Conservation (phyloP, 148 eudicot species). For the Arctostaphylos glauca region DNA sequence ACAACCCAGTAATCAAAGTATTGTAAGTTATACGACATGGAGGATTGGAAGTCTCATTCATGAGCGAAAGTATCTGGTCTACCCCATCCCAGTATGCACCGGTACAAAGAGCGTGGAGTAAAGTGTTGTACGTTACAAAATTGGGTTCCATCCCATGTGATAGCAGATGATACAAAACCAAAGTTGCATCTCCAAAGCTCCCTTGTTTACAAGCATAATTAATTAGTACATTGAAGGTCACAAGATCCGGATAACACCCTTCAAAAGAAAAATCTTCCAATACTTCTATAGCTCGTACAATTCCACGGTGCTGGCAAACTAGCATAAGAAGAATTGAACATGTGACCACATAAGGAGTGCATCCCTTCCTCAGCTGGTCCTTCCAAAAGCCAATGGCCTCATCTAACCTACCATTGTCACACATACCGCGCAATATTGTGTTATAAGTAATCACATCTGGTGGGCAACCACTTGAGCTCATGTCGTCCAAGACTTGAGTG, state of each 20-base stretch:
- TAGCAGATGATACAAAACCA: slow-evolving; percentile 45
- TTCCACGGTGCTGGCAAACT: slow-evolving; percentile 57
- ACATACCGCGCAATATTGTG: slow-evolving; percentile 59
- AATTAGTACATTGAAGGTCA: slow-evolving; percentile 64
- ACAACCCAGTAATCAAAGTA: slow-evolving; percentile 74
- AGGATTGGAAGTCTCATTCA: slow-evolving; percentile 55
- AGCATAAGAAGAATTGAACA: slow-evolving; percentile 57
- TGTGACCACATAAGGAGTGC: slow-evolving; percentile 66
- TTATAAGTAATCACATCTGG: slow-evolving; percentile 79
- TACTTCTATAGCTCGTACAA: slow-evolving; percentile 49
- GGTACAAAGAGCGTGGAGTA: slow-evolving; percentile 65
- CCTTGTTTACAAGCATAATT: slow-evolving; percentile 51
- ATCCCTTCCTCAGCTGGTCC: slow-evolving; percentile 72
- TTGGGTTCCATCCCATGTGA: slow-evolving; percentile 68
- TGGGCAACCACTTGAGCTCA: slow-evolving; percentile 77
- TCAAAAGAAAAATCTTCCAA: slow-evolving; percentile 71
- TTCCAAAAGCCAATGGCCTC: slow-evolving; percentile 76
- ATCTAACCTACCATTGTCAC: slow-evolving; percentile 41
- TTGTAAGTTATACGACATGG: slow-evolving; percentile 72
- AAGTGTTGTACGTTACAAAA: slow-evolving; percentile 64
- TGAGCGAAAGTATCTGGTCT: slow-evolving; percentile 57
- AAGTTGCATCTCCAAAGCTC: slow-evolving; percentile 41
- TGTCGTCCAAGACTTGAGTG: slow-evolving; percentile 52
- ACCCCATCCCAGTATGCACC: slow-evolving; percentile 58
- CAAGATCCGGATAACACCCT: slow-evolving; percentile 82